These are phyloP conservation scores for Colletotrichum caudatum DNA, from an alignment of 2,329 filamentous ascomycete genomes.

Conservation along the genomic window DNA sequence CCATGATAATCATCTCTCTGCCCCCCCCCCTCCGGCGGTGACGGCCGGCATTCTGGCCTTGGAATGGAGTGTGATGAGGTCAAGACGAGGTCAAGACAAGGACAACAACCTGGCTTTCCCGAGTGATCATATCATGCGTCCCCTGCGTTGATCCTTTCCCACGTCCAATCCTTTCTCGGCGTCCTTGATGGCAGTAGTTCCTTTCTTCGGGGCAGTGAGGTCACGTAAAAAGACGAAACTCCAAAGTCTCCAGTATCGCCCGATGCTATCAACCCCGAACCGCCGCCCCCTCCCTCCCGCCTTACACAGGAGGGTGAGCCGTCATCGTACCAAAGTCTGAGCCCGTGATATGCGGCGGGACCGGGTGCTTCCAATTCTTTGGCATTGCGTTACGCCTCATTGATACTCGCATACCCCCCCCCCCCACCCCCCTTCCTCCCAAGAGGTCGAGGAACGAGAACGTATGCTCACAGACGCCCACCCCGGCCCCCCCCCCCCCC, in stretches of 20 bases:
- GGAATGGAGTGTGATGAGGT: constrained; percentile 27
- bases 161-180: neutral
- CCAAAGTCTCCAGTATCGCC: neutral
- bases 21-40: neutral
- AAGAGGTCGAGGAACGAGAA: neutral
- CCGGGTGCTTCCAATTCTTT: neutral
- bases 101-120: constrained; percentile 13
- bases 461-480: neutral
- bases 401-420: neutral
- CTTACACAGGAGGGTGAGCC: neutral
- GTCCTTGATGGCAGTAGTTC: neutral
- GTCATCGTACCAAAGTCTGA: neutral
- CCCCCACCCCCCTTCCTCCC: neutral
- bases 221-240: neutral
- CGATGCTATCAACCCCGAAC: neutral
- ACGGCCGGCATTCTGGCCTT: neutral
- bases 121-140: constrained; percentile 8
- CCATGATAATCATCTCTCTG: neutral
- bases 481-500: neutral
- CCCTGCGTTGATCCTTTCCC: neutral
- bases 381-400: neutral
- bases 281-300: neutral
- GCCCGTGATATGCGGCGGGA: constrained; percentile 11
- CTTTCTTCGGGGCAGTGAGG: neutral
- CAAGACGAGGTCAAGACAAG: constrained; percentile 36